phyloP scores from a whole-genome alignment of 306 rosid species.

The Malus asiatica region DNA sequence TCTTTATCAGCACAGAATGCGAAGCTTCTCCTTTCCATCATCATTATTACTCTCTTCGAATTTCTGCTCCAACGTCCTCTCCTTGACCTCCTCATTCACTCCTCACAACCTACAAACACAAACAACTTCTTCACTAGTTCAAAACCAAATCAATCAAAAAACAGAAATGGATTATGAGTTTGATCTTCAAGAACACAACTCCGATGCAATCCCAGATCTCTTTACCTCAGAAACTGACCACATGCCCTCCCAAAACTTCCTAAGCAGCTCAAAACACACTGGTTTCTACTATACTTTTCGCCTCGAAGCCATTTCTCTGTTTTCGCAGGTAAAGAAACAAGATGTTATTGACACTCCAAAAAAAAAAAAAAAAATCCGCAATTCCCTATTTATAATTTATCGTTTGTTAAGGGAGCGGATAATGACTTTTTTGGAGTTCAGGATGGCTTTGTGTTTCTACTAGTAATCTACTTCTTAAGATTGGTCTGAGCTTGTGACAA shows the following conservation, averaged over 20 bases:
- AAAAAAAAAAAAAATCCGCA: not conserved
- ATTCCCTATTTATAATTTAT: no score
- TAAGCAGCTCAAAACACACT: conserved; percentile 14
- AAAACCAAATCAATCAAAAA: not conserved
- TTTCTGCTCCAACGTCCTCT: conserved; percentile 28
- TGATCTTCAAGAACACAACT: conserved; percentile 43
- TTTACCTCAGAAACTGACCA: conserved; percentile 59
- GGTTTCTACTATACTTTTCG: conserved; percentile 29
- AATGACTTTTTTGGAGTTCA: not conserved
- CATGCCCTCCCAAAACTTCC: conserved; percentile 31
- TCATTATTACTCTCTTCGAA: conserved; percentile 32
- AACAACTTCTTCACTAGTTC: not conserved
- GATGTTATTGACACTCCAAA: not conserved
- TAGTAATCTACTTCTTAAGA: not conserved
- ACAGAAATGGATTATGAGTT: conserved; percentile 50
- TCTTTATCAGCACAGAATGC: conserved; percentile 39
- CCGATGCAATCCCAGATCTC: conserved; percentile 32
- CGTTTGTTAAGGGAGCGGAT: not conserved
- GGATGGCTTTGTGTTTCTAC: not conserved
- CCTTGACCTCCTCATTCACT: conserved; percentile 24
- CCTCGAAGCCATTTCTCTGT: conserved; percentile 41
- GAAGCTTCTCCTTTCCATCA: conserved; percentile 59
- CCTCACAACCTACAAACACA: conserved; percentile 4
- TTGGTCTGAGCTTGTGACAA: not conserved
- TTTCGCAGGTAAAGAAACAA: conserved; percentile 39